Conservation (phyloP, 257 asterid species). For the Eucommia ulmoides region DNA sequence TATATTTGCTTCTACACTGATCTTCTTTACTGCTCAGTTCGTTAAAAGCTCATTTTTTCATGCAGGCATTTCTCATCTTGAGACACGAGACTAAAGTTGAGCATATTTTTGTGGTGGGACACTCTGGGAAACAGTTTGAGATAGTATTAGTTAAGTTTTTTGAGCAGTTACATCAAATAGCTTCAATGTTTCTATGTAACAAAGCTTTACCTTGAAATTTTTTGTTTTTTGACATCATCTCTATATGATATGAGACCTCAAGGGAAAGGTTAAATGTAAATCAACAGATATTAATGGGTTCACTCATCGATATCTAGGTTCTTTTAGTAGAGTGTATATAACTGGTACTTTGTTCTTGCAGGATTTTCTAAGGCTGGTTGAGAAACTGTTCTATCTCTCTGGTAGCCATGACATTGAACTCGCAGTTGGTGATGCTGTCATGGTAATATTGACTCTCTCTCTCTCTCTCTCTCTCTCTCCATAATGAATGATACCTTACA, state of each 20-base stretch:
- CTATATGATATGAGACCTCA: too few species aligned
- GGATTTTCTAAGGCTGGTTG: constrained; percentile 98
- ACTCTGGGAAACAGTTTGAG: neutral
- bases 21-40: too few species aligned
- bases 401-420: constrained; percentile 83
- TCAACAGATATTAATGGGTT: constrained; percentile 9
- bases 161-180: constrained; percentile 3
- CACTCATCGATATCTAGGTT: neutral
- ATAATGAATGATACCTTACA: neutral
- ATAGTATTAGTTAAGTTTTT: constrained; percentile 53
- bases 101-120: neutral
- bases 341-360: constrained; percentile 26
- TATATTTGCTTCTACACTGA: too few species aligned
- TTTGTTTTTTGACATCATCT: too few species aligned
- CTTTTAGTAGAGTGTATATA: neutral
- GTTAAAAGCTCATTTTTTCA: too few species aligned
- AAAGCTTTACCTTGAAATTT: too few species aligned
- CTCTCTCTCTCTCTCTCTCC: neutral
- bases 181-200: neutral
- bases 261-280: constrained; percentile 2
- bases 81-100: neutral
- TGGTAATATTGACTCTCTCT: constrained; percentile 38
- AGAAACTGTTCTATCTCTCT: constrained; percentile 74
- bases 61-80: neutral
- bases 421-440: constrained; percentile 76